Base-by-base conservation (phyloP, 805 yeast genomes). In the Schwanniomyces pseudopolymorphus region DNA sequence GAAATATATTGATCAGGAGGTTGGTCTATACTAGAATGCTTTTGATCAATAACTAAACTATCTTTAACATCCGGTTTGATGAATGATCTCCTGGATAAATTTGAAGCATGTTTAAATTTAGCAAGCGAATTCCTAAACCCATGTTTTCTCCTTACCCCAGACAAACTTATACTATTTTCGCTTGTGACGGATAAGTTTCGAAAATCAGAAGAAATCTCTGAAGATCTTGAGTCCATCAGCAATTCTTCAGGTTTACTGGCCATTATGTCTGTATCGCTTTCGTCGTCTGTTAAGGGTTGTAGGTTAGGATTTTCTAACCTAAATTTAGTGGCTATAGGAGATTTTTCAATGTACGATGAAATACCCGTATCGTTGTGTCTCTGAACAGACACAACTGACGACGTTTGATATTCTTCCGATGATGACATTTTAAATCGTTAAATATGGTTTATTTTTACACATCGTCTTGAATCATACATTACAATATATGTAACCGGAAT, bases 241-340 rank as follows among this genome's bases (percentile, higher is more conserved):
- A 19, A 17, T 11, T 26, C 40, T 9, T 14, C 39, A 24, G 40
- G 11, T 4, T 11, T 36, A 7, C 39, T 26, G 3, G 31, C 26
- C n/a, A 36, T 39, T 14, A 42, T 39, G 11, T 44, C 39, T 13
- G 42, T 17, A 36, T 40, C 35, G 10, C 36, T 31, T 14, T 48
- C 47, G 10, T 37, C 26, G 10, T 39, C 51, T n/a, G 21, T 43
- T 6, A 56, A 37, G 1, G 63, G 62, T 16, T 56, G 63, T n/a
- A 61, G 47, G 46, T 61, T 61, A 13, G 67, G 67, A 47, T 61
- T 60, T 19, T 55, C 58, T n/a, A 44, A 44, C 47, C 67, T 47
- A 39, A 55, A 59, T 25, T 53, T 53, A 41, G 40, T 48, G 28
- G 61, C 52, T 22, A 58, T 56, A 25, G 64, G 61, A 5, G 63